Evolutionary conservation across 140 eudicot genomes (phyloP), one percentile per base, ranked within the genome.

Genomic region (Oenanthe javanica): DNA sequence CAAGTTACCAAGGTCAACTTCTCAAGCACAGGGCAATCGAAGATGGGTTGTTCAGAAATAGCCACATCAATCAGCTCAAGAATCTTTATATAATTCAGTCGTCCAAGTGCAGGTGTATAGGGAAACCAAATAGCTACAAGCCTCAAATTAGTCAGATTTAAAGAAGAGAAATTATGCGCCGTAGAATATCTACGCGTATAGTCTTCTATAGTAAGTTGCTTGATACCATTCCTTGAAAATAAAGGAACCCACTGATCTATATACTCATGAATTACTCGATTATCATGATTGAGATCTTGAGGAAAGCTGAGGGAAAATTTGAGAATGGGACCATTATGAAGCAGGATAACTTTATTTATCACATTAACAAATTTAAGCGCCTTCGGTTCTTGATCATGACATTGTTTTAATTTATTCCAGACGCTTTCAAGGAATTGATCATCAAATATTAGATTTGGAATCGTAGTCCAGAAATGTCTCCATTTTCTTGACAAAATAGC

Each of bases 1-100:
- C 73, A 27, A 66, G 1, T 0, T 0, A 66, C 1, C 42, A 66
- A 66, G 45, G 6, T 66, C 73, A 66, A 66, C 6, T 11, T 66
- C 73, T 66, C 73, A 31, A 66, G 73, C 73, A 66, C 42, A 31
- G 73, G 73, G 73, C 73, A 66, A 66, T 66, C 43, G 4, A n/a
- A 63, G 31, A 27, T n/a, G 71, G 1, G 6, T 21, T 27, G 2
- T 21, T 9, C 13, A n/a, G 4, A 12, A 51, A 13, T 10, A 21
- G 14, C 13, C 7, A 46, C 9, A 1, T 8, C 14, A n/a, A 63
- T 18, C 7, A 63, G 12, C 59, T 52, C 59, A 52, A 52, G 19
- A 15, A 2, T 52, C 59, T 1, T 52, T 6, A 52, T 21, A 15
- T 15, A 12, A 52, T 21, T 52, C 16, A 52, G 4, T 15, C n/a